Evolutionary conservation across 768 basidiomycete genomes (phyloP).

Genomic region (Candolleomyces aberdarensis): DNA sequence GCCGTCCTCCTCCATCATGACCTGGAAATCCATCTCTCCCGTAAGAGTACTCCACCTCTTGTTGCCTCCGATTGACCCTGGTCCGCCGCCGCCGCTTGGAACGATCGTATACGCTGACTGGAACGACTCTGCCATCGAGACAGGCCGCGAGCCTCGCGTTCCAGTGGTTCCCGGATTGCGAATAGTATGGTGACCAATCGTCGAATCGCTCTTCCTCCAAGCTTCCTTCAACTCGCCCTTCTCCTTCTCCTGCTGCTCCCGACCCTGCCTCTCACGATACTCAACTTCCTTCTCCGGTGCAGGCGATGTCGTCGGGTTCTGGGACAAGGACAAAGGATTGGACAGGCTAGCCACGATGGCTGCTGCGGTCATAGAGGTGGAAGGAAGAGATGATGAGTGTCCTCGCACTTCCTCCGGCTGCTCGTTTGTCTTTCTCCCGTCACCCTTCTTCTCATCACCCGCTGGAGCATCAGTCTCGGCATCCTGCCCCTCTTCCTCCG

Average conservation of each 20-base stretch:
- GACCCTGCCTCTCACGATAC: constrained; percentile 12
- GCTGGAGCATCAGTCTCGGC: constrained; percentile 9
- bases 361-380: not conserved
- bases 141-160: constrained; percentile 59
- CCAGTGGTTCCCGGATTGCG: constrained; percentile 46
- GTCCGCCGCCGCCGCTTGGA: constrained; percentile 28
- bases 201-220: constrained; percentile 82
- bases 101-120: constrained; percentile 74
- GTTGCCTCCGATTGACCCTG: constrained; percentile 22
- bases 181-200: constrained; percentile 73
- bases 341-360: not conserved
- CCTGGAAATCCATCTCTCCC: constrained; percentile 63
- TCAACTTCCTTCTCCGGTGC: constrained; percentile 13
- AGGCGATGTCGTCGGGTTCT: not conserved
- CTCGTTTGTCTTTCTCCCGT: constrained; percentile 3
- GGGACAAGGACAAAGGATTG: not conserved
- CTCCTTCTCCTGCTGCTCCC: constrained; percentile 11
- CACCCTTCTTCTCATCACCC: constrained; percentile 15
- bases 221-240: constrained; percentile 47
- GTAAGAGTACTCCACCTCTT: constrained; percentile 68
- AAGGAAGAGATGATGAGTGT: not conserved
- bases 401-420: constrained; percentile 8
- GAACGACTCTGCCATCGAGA: constrained; percentile 75
- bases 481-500: constrained; percentile 10
- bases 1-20: constrained; percentile 59